phyloP scores from a whole-genome alignment of 768 basidiomycete species.

The Boletus coccyginus region DNA sequence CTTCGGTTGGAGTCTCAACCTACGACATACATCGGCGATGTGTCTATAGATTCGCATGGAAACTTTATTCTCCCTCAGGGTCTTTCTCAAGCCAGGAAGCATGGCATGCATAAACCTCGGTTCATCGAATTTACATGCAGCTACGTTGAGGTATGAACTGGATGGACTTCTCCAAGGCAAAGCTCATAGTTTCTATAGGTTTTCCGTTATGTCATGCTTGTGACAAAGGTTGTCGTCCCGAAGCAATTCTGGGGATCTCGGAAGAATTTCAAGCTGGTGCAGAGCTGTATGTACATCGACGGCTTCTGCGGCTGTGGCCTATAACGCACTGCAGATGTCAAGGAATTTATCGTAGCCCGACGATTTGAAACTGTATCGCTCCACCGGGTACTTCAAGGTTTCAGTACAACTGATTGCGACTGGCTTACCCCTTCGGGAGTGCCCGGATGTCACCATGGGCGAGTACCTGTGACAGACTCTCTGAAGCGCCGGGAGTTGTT shows the following conservation, averaged over 20 bases:
- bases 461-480: conserved; percentile 63
- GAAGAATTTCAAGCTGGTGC: conserved; percentile 58
- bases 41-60: conserved; percentile 54
- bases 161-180: not conserved
- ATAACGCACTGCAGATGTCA: conserved; percentile 50
- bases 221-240: conserved; percentile 72
- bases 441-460: conserved; percentile 37
- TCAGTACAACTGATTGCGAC: conserved; percentile 70
- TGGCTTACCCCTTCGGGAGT: conserved; percentile 63
- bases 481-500: conserved; percentile 77
- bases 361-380: conserved; percentile 81
- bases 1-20: conserved; percentile 54
- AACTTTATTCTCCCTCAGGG: conserved; percentile 45
- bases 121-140: conserved; percentile 76
- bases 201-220: conserved; percentile 57
- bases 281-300: conserved; percentile 45
- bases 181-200: conserved; percentile 45
- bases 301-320: not conserved
- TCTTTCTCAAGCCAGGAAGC: conserved; percentile 44
- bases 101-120: conserved; percentile 59
- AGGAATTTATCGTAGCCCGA: conserved; percentile 67
- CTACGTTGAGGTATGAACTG: conserved; percentile 51
- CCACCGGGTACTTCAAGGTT: conserved; percentile 73
- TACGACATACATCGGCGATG: conserved; percentile 33
- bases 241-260: conserved; percentile 75